Conservation (phyloP, 2,329 filamentous ascomycete species). For the Trichoderma arundinaceum region DNA sequence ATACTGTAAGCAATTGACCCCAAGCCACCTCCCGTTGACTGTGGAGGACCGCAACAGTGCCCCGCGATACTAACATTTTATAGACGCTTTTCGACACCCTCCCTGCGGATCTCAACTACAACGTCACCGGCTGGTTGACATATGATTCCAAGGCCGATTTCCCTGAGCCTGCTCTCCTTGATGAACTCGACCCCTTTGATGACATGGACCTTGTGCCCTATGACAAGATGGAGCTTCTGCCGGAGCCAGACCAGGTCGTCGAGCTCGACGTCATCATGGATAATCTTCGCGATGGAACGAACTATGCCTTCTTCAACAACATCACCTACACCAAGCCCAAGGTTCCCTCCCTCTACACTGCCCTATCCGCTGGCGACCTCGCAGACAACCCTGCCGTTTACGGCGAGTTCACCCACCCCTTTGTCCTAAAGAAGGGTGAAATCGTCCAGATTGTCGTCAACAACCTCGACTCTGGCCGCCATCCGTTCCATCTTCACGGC, state of each 20-base stretch:
- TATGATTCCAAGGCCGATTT: slow-evolving; percentile 56
- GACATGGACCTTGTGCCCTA: slow-evolving; percentile 73
- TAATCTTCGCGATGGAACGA: slow-evolving; percentile 65
- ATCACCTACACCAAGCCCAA: slow-evolving; percentile 76
- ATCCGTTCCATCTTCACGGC: slow-evolving; percentile 81
- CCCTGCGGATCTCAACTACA: slow-evolving; percentile 70
- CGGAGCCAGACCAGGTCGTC: slow-evolving; percentile 66
- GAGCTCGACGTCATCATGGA: slow-evolving; percentile 68
- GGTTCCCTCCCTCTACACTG: slow-evolving; percentile 81
- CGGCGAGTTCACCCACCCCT: slow-evolving; percentile 67
- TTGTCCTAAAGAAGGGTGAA: slow-evolving; percentile 70
- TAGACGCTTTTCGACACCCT: slow-evolving; percentile 70
- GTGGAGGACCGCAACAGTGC: background rate
- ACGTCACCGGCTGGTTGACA: slow-evolving; percentile 68
- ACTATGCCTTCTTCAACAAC: slow-evolving; percentile 73
- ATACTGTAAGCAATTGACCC: slow-evolving; percentile 55
- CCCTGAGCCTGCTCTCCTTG: slow-evolving; percentile 59
- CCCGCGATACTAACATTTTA: background rate
- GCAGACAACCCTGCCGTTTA: slow-evolving; percentile 67
- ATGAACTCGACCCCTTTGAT: slow-evolving; percentile 71
- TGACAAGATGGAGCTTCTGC: slow-evolving; percentile 66
- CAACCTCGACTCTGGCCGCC: slow-evolving; percentile 72
- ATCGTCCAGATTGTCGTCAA: slow-evolving; percentile 80
- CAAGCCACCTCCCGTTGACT: too few species aligned
- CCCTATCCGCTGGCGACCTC: slow-evolving; percentile 65